These are phyloP conservation scores for Dissophora ornata DNA, from an alignment of 192 early-diverging fungal genomes.

Conservation along the genomic window DNA sequence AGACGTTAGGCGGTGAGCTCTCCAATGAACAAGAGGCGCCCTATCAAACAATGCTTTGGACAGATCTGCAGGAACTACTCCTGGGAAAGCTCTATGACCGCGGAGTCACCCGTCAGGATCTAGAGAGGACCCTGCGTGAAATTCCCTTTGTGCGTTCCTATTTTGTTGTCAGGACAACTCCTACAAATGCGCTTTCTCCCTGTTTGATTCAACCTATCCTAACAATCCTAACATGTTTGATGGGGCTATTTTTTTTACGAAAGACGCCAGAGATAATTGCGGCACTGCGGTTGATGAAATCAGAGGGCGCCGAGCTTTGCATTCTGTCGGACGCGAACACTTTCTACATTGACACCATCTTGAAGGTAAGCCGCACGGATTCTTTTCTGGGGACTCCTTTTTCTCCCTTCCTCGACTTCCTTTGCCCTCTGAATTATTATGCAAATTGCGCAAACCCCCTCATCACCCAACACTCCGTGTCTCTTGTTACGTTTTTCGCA, in stretches of 20 bases:
- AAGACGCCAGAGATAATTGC: constrained; percentile 61
- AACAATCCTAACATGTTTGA: too few species aligned
- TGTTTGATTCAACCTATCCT: too few species aligned
- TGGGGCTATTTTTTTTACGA: background rate
- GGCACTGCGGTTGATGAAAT: constrained; percentile 56
- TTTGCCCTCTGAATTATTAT: too few species aligned
- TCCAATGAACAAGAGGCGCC: constrained; percentile 38
- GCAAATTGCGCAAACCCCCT: too few species aligned
- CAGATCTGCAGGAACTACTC: constrained; percentile 67
- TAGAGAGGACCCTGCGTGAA: constrained; percentile 14
- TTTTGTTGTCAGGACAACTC: background rate
- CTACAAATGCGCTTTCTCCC: background rate
- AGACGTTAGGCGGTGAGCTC: constrained; percentile 45
- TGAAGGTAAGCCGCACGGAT: constrained; percentile 55
- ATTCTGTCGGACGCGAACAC: constrained; percentile 75
- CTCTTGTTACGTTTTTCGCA: too few species aligned
- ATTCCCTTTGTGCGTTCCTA: constrained; percentile 27
- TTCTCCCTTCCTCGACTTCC: too few species aligned
- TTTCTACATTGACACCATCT: constrained; percentile 67
- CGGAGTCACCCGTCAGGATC: constrained; percentile 14
- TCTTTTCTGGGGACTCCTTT: background rate
- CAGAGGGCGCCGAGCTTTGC: constrained; percentile 58
- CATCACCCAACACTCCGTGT: too few species aligned
- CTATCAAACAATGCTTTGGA: constrained; percentile 62
- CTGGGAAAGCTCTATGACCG: constrained; percentile 27